Evolutionary conservation across 306 rosid genomes (phyloP).

Genomic region (Pyrus pyrifolia): DNA sequence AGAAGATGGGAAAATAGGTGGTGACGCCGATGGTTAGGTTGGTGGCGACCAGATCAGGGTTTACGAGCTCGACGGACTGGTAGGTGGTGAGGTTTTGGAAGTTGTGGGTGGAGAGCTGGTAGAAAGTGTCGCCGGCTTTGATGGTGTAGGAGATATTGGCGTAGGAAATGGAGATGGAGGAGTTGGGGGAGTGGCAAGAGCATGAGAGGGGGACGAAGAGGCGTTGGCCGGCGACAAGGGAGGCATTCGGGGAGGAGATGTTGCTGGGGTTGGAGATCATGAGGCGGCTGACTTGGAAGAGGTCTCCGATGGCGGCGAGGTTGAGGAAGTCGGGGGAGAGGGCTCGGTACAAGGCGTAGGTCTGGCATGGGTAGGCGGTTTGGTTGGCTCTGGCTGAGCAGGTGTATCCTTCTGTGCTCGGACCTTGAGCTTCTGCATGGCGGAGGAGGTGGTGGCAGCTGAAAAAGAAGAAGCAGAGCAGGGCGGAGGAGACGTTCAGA

Average conservation of each 20-base stretch:
- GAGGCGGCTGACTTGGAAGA: slow-evolving; percentile 62
- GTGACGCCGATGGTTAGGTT: slow-evolving; percentile 39
- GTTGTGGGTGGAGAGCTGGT: slow-evolving; percentile 29
- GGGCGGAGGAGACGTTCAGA: neutral
- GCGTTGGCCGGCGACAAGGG: slow-evolving; percentile 41
- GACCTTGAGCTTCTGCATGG: slow-evolving; percentile 30
- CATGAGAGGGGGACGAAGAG: slow-evolving; percentile 71
- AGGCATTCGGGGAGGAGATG: slow-evolving; percentile 44
- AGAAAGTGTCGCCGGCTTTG: slow-evolving; percentile 44
- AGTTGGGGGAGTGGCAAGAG: slow-evolving; percentile 49
- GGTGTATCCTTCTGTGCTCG: slow-evolving; percentile 43
- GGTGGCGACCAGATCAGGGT: slow-evolving; percentile 46
- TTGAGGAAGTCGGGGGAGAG: slow-evolving; percentile 50
- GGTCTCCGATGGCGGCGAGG: slow-evolving; percentile 73
- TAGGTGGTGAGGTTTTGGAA: slow-evolving; percentile 66
- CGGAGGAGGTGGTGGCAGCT: neutral
- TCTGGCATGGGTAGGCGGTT: slow-evolving; percentile 39
- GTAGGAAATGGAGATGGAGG: slow-evolving; percentile 43
- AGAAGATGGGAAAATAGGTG: slow-evolving; percentile 60
- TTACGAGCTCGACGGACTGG: slow-evolving; percentile 54
- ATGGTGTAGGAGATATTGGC: slow-evolving; percentile 62
- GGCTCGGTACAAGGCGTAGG: slow-evolving; percentile 69
- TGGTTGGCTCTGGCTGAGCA: slow-evolving; percentile 35
- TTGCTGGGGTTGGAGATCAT: slow-evolving; percentile 54
- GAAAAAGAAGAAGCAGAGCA: slow-evolving; percentile 12